Evolutionary conservation across 2,329 filamentous ascomycete genomes (phyloP), one percentile per base, ranked within the genome.

Genomic region (Laburnicola sp.): DNA sequence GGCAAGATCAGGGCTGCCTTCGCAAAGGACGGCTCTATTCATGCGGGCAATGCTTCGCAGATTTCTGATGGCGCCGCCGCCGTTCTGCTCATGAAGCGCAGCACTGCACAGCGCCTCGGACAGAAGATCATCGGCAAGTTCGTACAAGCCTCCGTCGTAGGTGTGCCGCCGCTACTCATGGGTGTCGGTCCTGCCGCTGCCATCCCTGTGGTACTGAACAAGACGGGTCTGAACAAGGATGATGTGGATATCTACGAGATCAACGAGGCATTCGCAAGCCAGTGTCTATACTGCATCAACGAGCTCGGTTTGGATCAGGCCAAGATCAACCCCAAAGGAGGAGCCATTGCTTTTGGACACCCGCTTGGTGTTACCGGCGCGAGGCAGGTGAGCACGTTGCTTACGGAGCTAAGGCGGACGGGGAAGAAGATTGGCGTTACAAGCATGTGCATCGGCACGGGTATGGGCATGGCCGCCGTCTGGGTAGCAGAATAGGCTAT

Each of bases 211-310:
- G 92, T 90, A 3, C 86, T 97, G 50, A 83, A 89, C 71, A 92
- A 94, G 74, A 89, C 92, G 0, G 91, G 92, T 53, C 85, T 99
- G 64, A 81, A 80, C 71, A 90, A 87, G 75, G 87, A 66, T 50
- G 93, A 97, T 62, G 91, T 99, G 27, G 94, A 97, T 72, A 93
- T 97, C 69, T 97, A 84, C 69, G 94, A 99, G 83, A 97, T 99
- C 82, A 99, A 99, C 80, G 94, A 99, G 83, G 94, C 94, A 1
- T 99, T 99, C 74, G 94, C 94, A 28, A 89, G 85, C 58, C 93
- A 97, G 82, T 96, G 91, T 75, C 75, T 97, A 60, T 97, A 89
- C 88, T 97, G 91, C 75, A 85, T 89, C 57, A 89, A 94, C 67
- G 86, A 97, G 80, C 83, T 99, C 22, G 87, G 87, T 38, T 77